Evolutionary conservation across 306 rosid genomes (phyloP).

Genomic region (barrel medic (Medicago truncatula)): MtrunA17r5.0-ANR NC_053043.1:49500001-49500500

Average conservation of each 20-base stretch:
- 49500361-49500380: conserved; percentile 40
- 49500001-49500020: conserved; percentile 79
- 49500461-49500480: conserved; percentile 68
- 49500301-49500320: conserved; percentile 25
- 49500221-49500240: conserved; percentile 24
- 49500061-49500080: conserved; percentile 71
- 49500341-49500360: conserved; percentile 23
- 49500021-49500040: conserved; percentile 68
- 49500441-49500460: conserved; percentile 58
- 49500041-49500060: conserved; percentile 72
- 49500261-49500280: conserved; percentile 23
- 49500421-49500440: conserved; percentile 42
- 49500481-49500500: conserved; percentile 81
- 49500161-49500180: conserved; percentile 32
- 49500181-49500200: conserved; percentile 28
- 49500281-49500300: conserved; percentile 10
- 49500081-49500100: conserved; percentile 72
- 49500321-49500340: conserved; percentile 20
- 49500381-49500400: conserved; percentile 45
- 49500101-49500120: conserved; percentile 88
- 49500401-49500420: conserved; percentile 29
- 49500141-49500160: conserved; percentile 30
- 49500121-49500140: conserved; percentile 98
- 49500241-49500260: conserved; percentile 27
- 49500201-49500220: conserved; percentile 21